These are phyloP conservation scores for Lojkania enalia DNA, from an alignment of 2,329 filamentous ascomycete species.

Conservation along the genomic window DNA sequence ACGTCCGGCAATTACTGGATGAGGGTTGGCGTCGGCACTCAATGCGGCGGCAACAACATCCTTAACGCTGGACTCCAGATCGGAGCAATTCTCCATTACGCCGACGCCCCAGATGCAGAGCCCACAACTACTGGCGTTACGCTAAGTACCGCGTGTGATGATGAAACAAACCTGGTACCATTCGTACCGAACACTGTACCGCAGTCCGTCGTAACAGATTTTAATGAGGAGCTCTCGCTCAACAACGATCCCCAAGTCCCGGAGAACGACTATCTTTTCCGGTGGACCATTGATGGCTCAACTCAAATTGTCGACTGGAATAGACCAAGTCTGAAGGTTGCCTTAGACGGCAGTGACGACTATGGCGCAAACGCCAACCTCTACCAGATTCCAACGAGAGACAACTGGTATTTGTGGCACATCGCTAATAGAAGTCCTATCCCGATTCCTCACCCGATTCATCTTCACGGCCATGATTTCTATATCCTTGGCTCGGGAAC, in stretches of 20 bases:
- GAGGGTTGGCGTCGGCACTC: slow-evolving; percentile 44
- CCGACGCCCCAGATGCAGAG: slow-evolving; percentile 34
- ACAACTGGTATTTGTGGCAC: slow-evolving; percentile 53
- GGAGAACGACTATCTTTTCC: slow-evolving; percentile 45
- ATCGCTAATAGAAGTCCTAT: slow-evolving; percentile 47
- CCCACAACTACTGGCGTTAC: slow-evolving; percentile 38
- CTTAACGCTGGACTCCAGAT: slow-evolving; percentile 32
- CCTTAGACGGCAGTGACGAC: slow-evolving; percentile 37
- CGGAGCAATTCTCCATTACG: slow-evolving; percentile 48
- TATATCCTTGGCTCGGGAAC: slow-evolving; percentile 45
- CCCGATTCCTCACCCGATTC: slow-evolving; percentile 46
- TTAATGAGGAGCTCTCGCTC: slow-evolving; percentile 32
- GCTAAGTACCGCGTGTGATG: slow-evolving; percentile 42
- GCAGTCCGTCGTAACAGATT: slow-evolving; percentile 30
- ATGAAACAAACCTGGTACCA: slow-evolving; percentile 45
- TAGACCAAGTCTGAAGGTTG: slow-evolving; percentile 50
- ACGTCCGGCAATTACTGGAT: slow-evolving; percentile 52
- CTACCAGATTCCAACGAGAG: slow-evolving; percentile 27
- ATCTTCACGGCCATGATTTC: slow-evolving; percentile 50
- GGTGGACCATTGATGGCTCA: slow-evolving; percentile 49
- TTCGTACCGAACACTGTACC: slow-evolving; percentile 48
- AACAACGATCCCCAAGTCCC: slow-evolving; percentile 33
- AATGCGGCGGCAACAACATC: slow-evolving; percentile 35
- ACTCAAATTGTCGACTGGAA: slow-evolving; percentile 47
- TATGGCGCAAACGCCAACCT: slow-evolving; percentile 35